Conservation (phyloP, 306 rosid genomes). For the Prosopis cineraria region DNA sequence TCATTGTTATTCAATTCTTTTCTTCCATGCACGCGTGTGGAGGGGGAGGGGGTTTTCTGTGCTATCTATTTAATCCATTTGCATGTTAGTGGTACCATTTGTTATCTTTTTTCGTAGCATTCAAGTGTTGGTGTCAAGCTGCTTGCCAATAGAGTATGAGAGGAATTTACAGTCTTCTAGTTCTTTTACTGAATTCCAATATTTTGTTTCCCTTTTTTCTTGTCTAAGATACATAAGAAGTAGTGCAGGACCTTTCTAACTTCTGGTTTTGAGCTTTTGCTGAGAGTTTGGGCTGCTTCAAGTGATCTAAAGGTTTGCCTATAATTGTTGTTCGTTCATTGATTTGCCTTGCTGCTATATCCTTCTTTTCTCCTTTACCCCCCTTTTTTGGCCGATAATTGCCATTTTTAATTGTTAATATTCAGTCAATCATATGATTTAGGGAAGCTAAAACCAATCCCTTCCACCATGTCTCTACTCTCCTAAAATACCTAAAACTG, state of each 20-base stretch:
- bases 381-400: not conserved
- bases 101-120: conserved; percentile 68
- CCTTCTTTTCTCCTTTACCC: not conserved
- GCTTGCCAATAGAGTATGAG: conserved; percentile 81
- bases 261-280: conserved; percentile 93
- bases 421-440: not conserved
- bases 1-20: not conserved
- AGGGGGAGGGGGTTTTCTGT: not conserved
- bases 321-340: conserved; percentile 16
- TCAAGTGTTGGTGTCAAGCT: conserved; percentile 99
- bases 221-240: conserved; percentile 46
- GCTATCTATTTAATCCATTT: conserved; percentile 24
- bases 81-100: conserved; percentile 20
- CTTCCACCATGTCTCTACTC: not conserved
- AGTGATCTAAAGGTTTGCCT: conserved; percentile 84
- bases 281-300: conserved; percentile 94
- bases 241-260: conserved; percentile 90
- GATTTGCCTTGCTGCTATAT: not conserved
- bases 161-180: conserved; percentile 35
- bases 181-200: conserved; percentile 24
- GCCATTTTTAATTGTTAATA: not conserved
- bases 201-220: conserved; percentile 24
- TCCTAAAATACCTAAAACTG: not conserved
- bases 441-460: not conserved
- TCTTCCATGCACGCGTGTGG: not conserved